Base-by-base conservation (phyloP, 352 stramenopile genomes). In the Globisporangium irregulare region DNA sequence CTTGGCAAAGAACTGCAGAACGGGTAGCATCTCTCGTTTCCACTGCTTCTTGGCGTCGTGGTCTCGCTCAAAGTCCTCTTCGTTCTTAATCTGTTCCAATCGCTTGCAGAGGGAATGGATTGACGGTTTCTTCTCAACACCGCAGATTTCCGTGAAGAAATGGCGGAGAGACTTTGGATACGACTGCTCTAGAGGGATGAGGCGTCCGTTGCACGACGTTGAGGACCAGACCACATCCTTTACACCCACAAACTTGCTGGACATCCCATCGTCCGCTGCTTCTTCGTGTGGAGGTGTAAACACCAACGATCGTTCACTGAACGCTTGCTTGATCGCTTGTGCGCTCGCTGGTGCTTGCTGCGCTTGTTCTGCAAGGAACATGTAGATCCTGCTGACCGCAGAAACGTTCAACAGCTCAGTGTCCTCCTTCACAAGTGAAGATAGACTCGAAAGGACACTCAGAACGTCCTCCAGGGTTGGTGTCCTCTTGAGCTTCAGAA, bases 111-210 rank as follows among this genome's bases (percentile, higher is more conserved):
- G 69, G 15, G 79, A 78, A 1, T 57, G 66, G 14, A 87, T 70
- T 4, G 82, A 88, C 0, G 82, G 84, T 62, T 89, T 91, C n/a
- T 69, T 68, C n/a, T 80, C 69, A 15, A 94, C 77, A 20, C 83
- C 81, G 59, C 78, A 90, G 6, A 94, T 59, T 0, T 87, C 75
- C 6, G 73, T 80, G 69, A 94, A 94, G 55, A 94, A 94, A 7
- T 69, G 59, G 9, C 75, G 75, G 4, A 93, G 70, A 9, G 67
- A 55, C 46, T 78, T 84, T 7, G 83, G 67, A 62, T 93, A 94
- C 9, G 82, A n/a, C 3, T 69, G 64, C 20, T 92, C 79, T 32
- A 94, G 64, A 34, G 75, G 64, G 9, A 76, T 36, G 18, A 87
- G 59, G 5, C 68, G 46, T 41, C 69, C 72, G 18, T 73, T 76